A percentile compares a stretch with the other conserved stretches of the same genome.
These are phyloP conservation scores for Lichtheimia corymbifera DNA, from an alignment of 371 early-diverging fungal genomes.

Conservation along the genomic window DNA sequence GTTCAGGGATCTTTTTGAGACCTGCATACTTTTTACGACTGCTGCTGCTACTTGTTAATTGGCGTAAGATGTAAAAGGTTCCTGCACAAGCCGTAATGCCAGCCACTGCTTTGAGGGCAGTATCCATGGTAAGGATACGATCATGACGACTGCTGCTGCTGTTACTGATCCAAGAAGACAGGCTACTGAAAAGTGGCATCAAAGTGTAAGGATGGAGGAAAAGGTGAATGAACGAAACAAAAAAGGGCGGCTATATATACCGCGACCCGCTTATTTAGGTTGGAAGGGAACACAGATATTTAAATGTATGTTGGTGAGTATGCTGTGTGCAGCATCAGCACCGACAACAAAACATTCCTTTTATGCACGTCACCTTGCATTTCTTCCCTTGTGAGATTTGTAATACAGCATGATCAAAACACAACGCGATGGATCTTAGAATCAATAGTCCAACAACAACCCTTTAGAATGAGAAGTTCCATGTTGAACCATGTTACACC, in stretches of 20 bases:
- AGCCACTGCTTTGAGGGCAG: neutral
- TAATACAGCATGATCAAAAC: too few relatives aligned
- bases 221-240: neutral
- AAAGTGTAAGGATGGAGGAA: neutral
- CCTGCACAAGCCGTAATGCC: neutral
- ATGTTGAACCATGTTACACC: too few relatives aligned
- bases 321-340: too few relatives aligned
- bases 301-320: too few relatives aligned
- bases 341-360: too few relatives aligned
- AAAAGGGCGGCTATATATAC: neutral
- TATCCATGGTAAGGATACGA: neutral
- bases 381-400: too few relatives aligned
- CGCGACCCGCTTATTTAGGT: too few relatives aligned
- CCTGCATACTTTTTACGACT: neutral
- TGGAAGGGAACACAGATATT: too few relatives aligned
- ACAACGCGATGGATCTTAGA: too few relatives aligned
- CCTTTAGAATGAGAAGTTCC: too few relatives aligned
- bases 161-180: neutral
- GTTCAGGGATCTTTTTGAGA: slow-evolving; percentile 2
- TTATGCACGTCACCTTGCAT: too few relatives aligned
- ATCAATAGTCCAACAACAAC: too few relatives aligned
- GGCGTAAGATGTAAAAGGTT: neutral
- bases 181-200: slow-evolving; percentile 5
- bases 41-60: neutral
- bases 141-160: neutral